phyloP scores from a whole-genome alignment of 352 stramenopile genomes.

The Globisporangium polare region DNA sequence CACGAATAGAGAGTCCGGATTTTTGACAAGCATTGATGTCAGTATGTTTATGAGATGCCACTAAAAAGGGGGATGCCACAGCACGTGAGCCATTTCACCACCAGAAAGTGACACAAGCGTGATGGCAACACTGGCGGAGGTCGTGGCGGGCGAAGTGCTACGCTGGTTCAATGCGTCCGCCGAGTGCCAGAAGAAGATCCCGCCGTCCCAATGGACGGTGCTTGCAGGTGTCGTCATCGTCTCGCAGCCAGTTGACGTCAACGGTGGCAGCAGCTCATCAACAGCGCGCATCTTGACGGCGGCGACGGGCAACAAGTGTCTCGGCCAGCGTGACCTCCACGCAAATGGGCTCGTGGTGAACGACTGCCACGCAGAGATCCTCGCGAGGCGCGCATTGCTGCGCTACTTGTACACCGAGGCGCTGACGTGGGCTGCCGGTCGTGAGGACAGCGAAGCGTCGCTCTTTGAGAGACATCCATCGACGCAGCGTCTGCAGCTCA shows the following conservation, averaged over 20 bases:
- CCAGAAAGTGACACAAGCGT: constrained; percentile 1
- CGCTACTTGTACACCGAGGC: constrained; percentile 85
- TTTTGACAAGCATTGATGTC: constrained; percentile 7
- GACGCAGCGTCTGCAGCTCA: constrained; percentile 44
- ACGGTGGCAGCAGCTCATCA: neutral
- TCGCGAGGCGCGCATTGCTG: constrained; percentile 83
- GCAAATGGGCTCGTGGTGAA: constrained; percentile 80
- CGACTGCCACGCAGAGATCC: constrained; percentile 92
- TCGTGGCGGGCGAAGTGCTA: constrained; percentile 44
- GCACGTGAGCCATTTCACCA: neutral
- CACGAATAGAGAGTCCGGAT: too few relatives aligned
- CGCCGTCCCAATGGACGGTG: constrained; percentile 54
- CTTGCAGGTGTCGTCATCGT: constrained; percentile 51
- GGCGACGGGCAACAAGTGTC: constrained; percentile 77
- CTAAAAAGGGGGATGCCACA: neutral
- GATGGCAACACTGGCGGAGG: constrained; percentile 14
- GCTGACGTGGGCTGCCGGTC: constrained; percentile 20
- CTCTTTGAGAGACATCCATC: constrained; percentile 40
- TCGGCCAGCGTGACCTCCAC: constrained; percentile 63
- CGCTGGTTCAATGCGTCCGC: constrained; percentile 51
- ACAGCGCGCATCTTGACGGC: constrained; percentile 43
- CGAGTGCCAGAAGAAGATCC: constrained; percentile 61
- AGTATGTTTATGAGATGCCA: neutral
- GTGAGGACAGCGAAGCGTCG: constrained; percentile 24
- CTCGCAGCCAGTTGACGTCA: neutral